phyloP scores from a whole-genome alignment of 1,139 yeast species.

The Ogataea hybrid region DNA sequence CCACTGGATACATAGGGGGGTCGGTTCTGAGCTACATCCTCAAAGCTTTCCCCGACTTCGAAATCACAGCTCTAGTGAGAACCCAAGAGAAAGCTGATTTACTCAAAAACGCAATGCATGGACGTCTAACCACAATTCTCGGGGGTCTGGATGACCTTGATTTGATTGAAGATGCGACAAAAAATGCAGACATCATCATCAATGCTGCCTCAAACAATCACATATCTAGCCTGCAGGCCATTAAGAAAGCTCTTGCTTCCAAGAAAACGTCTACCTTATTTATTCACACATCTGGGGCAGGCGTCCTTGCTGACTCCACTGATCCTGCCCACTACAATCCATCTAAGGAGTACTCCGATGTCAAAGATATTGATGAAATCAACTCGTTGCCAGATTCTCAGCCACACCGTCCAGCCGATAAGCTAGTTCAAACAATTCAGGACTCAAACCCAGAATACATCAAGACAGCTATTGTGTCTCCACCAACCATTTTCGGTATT shows the following conservation, averaged over 20 bases:
- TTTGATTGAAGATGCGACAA: constrained; percentile 29
- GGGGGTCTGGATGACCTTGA: constrained; percentile 28
- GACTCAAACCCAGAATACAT: constrained; percentile 27
- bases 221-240: constrained; percentile 33
- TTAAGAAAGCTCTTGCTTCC: constrained; percentile 14
- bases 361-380: constrained; percentile 33
- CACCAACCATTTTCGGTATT: constrained; percentile 24
- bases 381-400: constrained; percentile 33
- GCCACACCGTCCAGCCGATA: constrained; percentile 41
- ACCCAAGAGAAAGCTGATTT: constrained; percentile 1
- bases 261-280: constrained; percentile 32
- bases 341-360: constrained; percentile 35
- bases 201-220: constrained; percentile 42
- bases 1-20: constrained; percentile 9
- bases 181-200: constrained; percentile 34
- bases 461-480: constrained; percentile 31
- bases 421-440: constrained; percentile 34
- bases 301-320: constrained; percentile 31
- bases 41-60: neutral
- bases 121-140: neutral
- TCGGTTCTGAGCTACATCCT: neutral
- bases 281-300: constrained; percentile 43
- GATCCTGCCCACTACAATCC: constrained; percentile 29
- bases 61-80: constrained; percentile 1
- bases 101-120: neutral